A percentile compares a stretch with the other conserved stretches of the same genome.
Evolutionary conservation across 371 early-diverging fungal genomes (phyloP).

Genomic region (Mucor indicus): DNA sequence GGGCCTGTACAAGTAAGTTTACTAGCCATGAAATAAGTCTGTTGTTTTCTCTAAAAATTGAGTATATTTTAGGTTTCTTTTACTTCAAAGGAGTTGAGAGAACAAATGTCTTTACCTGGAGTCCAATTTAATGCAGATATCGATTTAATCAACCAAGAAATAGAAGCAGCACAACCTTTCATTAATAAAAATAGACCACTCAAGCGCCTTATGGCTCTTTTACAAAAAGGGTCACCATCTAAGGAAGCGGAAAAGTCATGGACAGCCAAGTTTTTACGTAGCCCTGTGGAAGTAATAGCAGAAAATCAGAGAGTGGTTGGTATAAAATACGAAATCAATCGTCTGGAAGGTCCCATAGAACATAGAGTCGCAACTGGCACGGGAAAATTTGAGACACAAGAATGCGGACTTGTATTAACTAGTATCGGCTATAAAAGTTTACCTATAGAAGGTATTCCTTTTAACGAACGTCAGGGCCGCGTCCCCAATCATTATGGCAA

Average conservation of each 20-base stretch:
- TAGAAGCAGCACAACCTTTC: conserved; percentile 21
- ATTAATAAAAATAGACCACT: conserved; percentile 62
- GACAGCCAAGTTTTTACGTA: conserved; percentile 70
- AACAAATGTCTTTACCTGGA: conserved; percentile 77
- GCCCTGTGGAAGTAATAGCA: conserved; percentile 60
- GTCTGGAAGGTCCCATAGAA: conserved; percentile 58
- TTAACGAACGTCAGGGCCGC: conserved; percentile 63
- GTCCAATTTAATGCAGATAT: conserved; percentile 61
- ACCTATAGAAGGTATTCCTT: conserved; percentile 73
- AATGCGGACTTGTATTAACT: conserved; percentile 68
- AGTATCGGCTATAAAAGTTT: conserved; percentile 88
- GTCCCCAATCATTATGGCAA: conserved; percentile 82
- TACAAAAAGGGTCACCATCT: conserved; percentile 59
- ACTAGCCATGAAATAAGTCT: neutral
- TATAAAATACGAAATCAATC: conserved; percentile 69
- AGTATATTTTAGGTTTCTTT: conserved; percentile 76
- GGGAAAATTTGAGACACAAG: conserved; percentile 46
- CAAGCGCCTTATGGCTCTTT: conserved; percentile 74
- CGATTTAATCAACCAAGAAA: conserved; percentile 48
- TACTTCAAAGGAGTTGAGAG: conserved; percentile 94
- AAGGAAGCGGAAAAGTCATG: conserved; percentile 56
- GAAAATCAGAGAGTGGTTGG: conserved; percentile 26
- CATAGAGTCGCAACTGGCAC: conserved; percentile 58
- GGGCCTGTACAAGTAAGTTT: conserved; percentile 84
- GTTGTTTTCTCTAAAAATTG: conserved; percentile 26